These are phyloP conservation scores for Colletotrichum acutatum DNA, from an alignment of 2,329 filamentous ascomycete species.

Conservation along the genomic window DNA sequence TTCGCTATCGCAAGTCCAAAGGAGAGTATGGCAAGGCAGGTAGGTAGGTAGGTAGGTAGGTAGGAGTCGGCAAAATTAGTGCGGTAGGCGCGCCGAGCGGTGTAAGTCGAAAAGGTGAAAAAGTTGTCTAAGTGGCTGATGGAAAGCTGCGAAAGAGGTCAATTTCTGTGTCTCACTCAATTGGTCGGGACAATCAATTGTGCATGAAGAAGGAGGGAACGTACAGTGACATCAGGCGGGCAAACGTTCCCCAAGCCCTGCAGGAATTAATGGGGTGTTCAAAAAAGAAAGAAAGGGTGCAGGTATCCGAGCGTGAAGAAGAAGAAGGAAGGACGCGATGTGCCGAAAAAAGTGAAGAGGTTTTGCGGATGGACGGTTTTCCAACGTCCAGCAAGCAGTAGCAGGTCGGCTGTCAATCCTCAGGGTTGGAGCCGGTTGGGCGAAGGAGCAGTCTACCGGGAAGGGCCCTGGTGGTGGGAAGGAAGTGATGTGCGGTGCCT, in stretches of 20 bases:
- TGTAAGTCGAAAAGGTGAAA: background rate
- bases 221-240: constrained; percentile 34
- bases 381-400: background rate
- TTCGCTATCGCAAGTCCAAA: background rate
- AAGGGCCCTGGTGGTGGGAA: constrained; percentile 28
- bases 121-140: constrained; percentile 23
- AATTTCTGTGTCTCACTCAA: constrained; percentile 14
- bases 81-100: constrained; percentile 14
- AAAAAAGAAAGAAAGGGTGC: background rate
- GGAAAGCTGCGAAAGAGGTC: constrained; percentile 26
- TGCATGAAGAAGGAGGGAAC: constrained; percentile 6
- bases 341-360: constrained; percentile 22
- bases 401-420: background rate
- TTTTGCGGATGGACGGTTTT: constrained; percentile 23
- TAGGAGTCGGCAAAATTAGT: background rate
- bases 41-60: background rate
- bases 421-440: constrained; percentile 33
- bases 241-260: constrained; percentile 6
- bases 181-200: constrained; percentile 15
- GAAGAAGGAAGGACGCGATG: constrained; percentile 21
- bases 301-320: constrained; percentile 20
- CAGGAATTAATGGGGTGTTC: constrained; percentile 11
- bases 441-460: constrained; percentile 13
- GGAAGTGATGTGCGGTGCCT: background rate
- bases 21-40: background rate